Base-by-base conservation (phyloP, 2,329 filamentous ascomycete genomes). In the Ceratocystis huliohia region DNA sequence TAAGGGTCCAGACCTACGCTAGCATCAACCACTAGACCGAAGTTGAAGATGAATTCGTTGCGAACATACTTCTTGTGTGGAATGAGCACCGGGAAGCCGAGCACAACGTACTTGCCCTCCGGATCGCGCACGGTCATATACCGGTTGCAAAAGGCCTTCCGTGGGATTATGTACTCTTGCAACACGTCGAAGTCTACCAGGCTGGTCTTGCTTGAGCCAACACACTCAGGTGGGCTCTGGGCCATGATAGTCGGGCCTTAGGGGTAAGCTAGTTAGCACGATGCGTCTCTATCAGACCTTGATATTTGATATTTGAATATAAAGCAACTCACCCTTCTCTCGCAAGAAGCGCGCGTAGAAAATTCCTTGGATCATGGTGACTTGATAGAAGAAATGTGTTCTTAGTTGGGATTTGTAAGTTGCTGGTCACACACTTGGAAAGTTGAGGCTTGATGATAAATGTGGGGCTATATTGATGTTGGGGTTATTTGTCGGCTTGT, bases 31-130 rank as follows among this genome's bases (percentile, higher is more conserved):
- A 96, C 88, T 57, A 97, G 80, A 68, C 91, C 91, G 73, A 97
- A 96, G 76, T 97, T 97, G 83, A 97, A 99, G 73, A 96, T 96
- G 79, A 96, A 97, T 75, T 96, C 90, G 76, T 96, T 96, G 67
- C 94, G 87, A 73, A 88, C 85, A 73, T 97, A 96, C 71, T 88
- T 87, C 66, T 86, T 82, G 70, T 91, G 84, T 64, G 88, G 85
- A 73, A 97, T 90, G 73, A 91, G 93, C 65, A 97, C 88, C 0
- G 94, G 94, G 72, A 91, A 91, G 17, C 92, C 91, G 44, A 99
- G 82, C 66, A 99, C 85, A 67, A 87, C 85, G 75, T 92, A 88
- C 70, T 84, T 84, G 70, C 80, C 80, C 66, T 84, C 82, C 0
- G 84, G 83, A 59, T 89, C 88, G 74, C 87, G 87, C 66, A 95